phyloP scores from a whole-genome alignment of 2,329 filamentous ascomycete genomes.

The Verticillium nubilum region DNA sequence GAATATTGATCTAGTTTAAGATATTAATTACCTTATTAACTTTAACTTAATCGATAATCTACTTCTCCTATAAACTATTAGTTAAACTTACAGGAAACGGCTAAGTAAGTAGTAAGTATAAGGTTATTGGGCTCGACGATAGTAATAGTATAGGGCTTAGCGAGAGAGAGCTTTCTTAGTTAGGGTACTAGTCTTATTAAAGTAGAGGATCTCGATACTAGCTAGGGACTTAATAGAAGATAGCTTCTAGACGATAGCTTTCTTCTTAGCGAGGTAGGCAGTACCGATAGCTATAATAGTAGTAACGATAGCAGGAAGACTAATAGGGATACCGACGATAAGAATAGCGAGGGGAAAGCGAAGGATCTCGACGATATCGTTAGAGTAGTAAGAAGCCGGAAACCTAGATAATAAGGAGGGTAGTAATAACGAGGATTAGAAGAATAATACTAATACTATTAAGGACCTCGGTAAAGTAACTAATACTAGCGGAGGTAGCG shows the following conservation, averaged over 20 bases:
- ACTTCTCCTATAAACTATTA: no score
- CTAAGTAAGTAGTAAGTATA: conserved; percentile 86
- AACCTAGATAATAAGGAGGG: conserved; percentile 78
- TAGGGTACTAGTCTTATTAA: conserved; percentile 88
- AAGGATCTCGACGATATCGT: conserved; percentile 71
- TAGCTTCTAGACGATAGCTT: conserved; percentile 90
- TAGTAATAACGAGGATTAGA: conserved; percentile 73
- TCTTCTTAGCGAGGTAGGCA: conserved; percentile 85
- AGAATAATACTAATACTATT: conserved; percentile 81
- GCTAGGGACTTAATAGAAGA: conserved; percentile 88
- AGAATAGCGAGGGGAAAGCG: conserved; percentile 84
- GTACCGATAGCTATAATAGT: conserved; percentile 94
- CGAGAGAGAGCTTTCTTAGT: conserved; percentile 89
- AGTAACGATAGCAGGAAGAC: conserved; percentile 87
- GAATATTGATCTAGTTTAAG: no score
- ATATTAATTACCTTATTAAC: no score
- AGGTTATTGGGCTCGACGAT: conserved; percentile 83
- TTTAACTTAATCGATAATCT: no score
- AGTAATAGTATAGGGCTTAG: conserved; percentile 76
- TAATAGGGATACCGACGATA: conserved; percentile 87
- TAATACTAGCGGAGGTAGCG: conserved; percentile 65
- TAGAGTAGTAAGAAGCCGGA: conserved; percentile 84
- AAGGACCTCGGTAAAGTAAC: conserved; percentile 88
- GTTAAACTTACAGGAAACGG: conserved; percentile 86
- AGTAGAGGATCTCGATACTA: conserved; percentile 90